phyloP scores from a whole-genome alignment of 164 flowering plant species.

The Nelumbo lutea region DNA sequence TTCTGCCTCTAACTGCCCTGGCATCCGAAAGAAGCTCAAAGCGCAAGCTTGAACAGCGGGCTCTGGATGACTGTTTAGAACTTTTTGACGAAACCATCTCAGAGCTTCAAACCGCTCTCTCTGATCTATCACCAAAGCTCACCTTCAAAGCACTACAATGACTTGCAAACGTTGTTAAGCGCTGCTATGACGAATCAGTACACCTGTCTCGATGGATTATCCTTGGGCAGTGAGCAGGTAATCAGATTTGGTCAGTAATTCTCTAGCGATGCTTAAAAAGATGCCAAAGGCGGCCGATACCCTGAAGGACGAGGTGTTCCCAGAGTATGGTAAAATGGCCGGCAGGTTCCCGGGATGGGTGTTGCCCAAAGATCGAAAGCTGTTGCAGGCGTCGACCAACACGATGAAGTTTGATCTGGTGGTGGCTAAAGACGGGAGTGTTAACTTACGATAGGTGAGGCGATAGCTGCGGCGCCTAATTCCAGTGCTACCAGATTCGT shows the following conservation, averaged over 20 bases:
- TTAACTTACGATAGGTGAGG: conserved; percentile 72
- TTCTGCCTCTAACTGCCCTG: conserved; percentile 45
- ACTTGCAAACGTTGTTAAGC: conserved; percentile 59
- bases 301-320: conserved; percentile 23
- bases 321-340: conserved; percentile 33
- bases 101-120: conserved; percentile 35
- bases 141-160: conserved; percentile 25
- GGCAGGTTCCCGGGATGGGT: conserved; percentile 73
- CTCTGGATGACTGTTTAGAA: conserved; percentile 72
- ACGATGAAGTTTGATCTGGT: conserved; percentile 32
- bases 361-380: conserved; percentile 37
- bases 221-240: conserved; percentile 30
- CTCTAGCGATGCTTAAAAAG: conserved; percentile 64
- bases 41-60: conserved; percentile 28
- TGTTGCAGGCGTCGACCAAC: conserved; percentile 39
- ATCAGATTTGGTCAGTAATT: conserved; percentile 52
- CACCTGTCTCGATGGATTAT: conserved; percentile 87
- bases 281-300: conserved; percentile 15
- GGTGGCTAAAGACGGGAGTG: conserved; percentile 90
- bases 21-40: conserved; percentile 23
- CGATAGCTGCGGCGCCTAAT: conserved; percentile 72
- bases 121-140: conserved; percentile 35
- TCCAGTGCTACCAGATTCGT: conserved; percentile 52
- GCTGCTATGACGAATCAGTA: conserved; percentile 81
- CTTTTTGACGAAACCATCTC: conserved; percentile 48